A percentile compares a stretch with the other conserved stretches of the same genome.
phyloP scores from a whole-genome alignment of 768 basidiomycete species.

The Sistotremastrum niveocremeum region DNA sequence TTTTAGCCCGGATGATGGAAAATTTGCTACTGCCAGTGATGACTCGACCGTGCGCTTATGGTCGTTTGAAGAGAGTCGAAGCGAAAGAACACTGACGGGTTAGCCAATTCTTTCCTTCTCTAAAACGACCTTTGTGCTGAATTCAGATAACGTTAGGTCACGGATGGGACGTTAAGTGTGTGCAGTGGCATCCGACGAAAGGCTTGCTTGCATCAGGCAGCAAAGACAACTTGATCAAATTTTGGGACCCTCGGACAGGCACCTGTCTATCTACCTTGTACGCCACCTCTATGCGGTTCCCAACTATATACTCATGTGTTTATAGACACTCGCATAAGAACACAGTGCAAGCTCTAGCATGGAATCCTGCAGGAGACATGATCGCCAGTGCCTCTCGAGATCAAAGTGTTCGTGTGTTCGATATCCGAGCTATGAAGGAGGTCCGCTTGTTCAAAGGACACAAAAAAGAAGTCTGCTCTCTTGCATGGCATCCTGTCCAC shows the following conservation, averaged over 20 bases:
- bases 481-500: slow-evolving; percentile 94
- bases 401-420: slow-evolving; percentile 89
- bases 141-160: slow-evolving; percentile 33
- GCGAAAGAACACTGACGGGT: slow-evolving; percentile 84
- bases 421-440: slow-evolving; percentile 97
- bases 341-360: slow-evolving; percentile 82
- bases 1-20: slow-evolving; percentile 83
- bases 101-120: slow-evolving; percentile 5
- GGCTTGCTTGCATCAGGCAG: slow-evolving; percentile 89
- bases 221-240: slow-evolving; percentile 97
- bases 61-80: slow-evolving; percentile 83
- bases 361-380: slow-evolving; percentile 91
- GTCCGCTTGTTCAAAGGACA: slow-evolving; percentile 86
- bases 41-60: slow-evolving; percentile 92
- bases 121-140: neutral
- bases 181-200: slow-evolving; percentile 98
- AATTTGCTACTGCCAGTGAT: slow-evolving; percentile 92
- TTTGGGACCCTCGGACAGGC: slow-evolving; percentile 96
- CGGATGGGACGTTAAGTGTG: slow-evolving; percentile 97
- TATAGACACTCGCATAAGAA: slow-evolving; percentile 91
- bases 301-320: neutral
- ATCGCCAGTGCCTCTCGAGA: slow-evolving; percentile 93
- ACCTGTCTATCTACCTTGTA: slow-evolving; percentile 85
- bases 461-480: slow-evolving; percentile 94
- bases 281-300: slow-evolving; percentile 13